Conservation (phyloP, 106 monocot genomes). For the Narthecium ossifragum region DNA sequence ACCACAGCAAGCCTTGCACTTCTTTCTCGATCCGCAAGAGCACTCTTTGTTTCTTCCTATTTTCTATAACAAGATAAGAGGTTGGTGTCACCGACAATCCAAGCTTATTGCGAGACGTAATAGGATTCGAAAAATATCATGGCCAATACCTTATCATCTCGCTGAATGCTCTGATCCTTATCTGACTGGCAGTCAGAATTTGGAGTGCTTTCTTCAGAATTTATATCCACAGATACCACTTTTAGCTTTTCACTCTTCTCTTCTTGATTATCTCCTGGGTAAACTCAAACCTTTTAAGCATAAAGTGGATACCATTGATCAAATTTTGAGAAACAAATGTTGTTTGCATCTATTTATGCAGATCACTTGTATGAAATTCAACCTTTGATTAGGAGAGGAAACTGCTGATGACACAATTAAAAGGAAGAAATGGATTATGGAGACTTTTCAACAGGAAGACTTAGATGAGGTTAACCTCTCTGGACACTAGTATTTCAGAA, state of each 20-base stretch:
- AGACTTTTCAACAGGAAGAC: no score
- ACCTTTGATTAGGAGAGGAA: no score
- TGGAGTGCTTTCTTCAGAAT: not conserved
- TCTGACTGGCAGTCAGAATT: not conserved
- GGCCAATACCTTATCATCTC: conserved; percentile 21
- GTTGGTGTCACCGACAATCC: no score
- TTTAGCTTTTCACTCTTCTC: conserved; percentile 7
- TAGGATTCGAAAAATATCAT: no score
- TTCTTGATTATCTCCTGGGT: conserved; percentile 22
- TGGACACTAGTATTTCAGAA: no score
- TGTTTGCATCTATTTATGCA: no score
- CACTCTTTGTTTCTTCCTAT: conserved; percentile 23
- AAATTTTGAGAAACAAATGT: conserved; percentile 9
- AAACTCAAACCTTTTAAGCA: conserved; percentile 23
- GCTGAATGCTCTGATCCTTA: conserved; percentile 5
- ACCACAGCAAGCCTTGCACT: conserved; percentile 30
- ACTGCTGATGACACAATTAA: no score
- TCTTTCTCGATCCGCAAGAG: conserved; percentile 39
- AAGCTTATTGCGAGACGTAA: no score
- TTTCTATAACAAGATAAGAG: conserved; percentile 10
- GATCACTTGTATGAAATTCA: no score
- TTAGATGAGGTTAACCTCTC: no score
- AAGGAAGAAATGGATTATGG: no score
- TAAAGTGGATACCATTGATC: conserved; percentile 11
- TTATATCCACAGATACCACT: not conserved